Evolutionary conservation across 768 basidiomycete species (phyloP), one percentile per base, ranked within the genome.

Genomic region (Mycena latifolia): DNA sequence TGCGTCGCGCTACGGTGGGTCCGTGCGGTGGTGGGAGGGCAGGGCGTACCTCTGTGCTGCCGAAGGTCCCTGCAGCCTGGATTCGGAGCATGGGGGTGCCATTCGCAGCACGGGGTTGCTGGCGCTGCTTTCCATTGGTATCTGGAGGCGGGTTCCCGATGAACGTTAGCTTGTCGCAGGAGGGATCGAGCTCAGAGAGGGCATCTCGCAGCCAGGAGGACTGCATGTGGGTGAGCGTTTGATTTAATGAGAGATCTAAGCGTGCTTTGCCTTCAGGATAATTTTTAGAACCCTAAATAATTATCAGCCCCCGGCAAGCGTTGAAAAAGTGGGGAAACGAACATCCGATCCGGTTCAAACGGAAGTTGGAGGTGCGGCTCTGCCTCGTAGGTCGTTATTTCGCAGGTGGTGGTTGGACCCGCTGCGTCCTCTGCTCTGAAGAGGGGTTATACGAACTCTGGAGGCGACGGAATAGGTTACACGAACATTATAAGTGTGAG

Each of bases 121-220:
- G 72, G 67, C 61, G 76, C 73, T 75, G 74, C 60, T 66, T 74
- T 35, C 69, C 68, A 35, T 51, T 65, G 18, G 55, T 69, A 57
- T 46, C 66, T 22, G 77, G 70, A 43, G 86, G 83, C 1, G 94
- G 93, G 57, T 90, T 90, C 47, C 92, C 89, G 27, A 93, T 88
- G 76, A 99, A 89, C 0, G 92, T 93, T 22, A 99, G 84, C 65
- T 89, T 92, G 46, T 94, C 90, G 74, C 91, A 94, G 0, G 94
- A 92, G 20, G 94, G 87, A 70, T 98, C 96, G 17, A 99, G 84
- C 74, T 98, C 97, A 14, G 91, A 89, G 17, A 98, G 85, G 0
- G 96, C 95, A 64, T 98, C 95, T 46, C 93, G 89, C 35, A 99
- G 90, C 94, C 95, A 96, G 7, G 92, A 96, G 3, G 96, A 97